Conservation (phyloP, 805 yeast species). For the Trichomonascus vanleenenianus region DNA sequence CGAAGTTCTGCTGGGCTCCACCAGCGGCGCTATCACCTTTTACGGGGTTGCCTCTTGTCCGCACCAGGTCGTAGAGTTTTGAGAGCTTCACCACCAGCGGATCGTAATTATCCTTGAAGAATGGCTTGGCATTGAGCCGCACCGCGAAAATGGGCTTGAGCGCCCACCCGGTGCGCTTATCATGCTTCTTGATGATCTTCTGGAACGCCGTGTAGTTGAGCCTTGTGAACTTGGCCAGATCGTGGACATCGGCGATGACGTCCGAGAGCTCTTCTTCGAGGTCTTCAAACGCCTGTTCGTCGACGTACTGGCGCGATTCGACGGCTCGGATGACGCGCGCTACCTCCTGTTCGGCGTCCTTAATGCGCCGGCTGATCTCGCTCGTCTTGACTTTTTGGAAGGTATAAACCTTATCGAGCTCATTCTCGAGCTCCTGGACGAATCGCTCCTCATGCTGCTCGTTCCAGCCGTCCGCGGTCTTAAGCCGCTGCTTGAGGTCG, state of each 20-base stretch:
- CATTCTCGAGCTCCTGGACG: conserved; percentile 64
- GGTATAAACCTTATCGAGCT: conserved; percentile 86
- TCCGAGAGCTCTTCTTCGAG: conserved; percentile 73
- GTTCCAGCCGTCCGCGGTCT: conserved; percentile 51
- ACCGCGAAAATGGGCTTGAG: conserved; percentile 91
- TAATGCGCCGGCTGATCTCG: conserved; percentile 79
- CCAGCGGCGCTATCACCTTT: conserved; percentile 97
- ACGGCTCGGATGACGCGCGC: conserved; percentile 54
- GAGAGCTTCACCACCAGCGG: conserved; percentile 81
- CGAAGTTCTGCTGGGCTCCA: conserved; percentile 95
- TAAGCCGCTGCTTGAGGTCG: conserved; percentile 72
- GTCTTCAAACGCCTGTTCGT: conserved; percentile 62
- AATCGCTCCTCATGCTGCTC: conserved; percentile 76
- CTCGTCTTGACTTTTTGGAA: conserved; percentile 83
- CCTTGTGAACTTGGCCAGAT: conserved; percentile 86
- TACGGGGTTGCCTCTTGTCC: conserved; percentile 94
- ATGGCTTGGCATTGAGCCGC: conserved; percentile 87
- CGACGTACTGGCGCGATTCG: conserved; percentile 39
- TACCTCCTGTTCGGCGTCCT: conserved; percentile 70
- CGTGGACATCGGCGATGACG: conserved; percentile 95
- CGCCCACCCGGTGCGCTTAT: conserved; percentile 72
- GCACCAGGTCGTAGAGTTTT: conserved; percentile 79
- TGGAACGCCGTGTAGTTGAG: conserved; percentile 96
- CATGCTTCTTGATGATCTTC: conserved; percentile 94
- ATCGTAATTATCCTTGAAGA: conserved; percentile 93